Evolutionary conservation across 306 rosid species (phyloP), one percentile per base, ranked within the genome.

Genomic region (Hippophae rhamnoides): DNA sequence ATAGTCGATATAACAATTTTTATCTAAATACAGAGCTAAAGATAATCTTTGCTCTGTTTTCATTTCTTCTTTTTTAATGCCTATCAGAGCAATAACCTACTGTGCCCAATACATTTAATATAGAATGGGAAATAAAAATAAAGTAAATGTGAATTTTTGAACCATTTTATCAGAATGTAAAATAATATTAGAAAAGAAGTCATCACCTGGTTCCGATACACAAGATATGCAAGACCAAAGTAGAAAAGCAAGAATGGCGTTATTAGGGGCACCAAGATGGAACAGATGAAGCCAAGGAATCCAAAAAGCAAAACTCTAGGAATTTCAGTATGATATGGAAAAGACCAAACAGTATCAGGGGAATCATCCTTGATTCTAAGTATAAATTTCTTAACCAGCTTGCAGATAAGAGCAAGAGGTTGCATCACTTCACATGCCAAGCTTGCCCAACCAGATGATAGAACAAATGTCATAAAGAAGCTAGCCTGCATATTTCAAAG

Each of bases 391-490:
- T 65, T 76, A 62, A 84, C 42, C 25, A 70, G 6, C 62, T 88
- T 92, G 79, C 74, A 75, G 38, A 77, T 41, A 61, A 92, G 90
- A 68, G 95, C 72, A 71, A 57, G 82, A 27, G 79, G 26, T 74
- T 92, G 99, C 72, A 92, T 84, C 14, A 85, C 72, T 78, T 92
- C 99, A 77, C 68, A 72, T 13, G 90, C 82, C 86, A 92, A 66
- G 79, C 94, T 84, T 54, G 90, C 95, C 97, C 99, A 92, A 57
- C 97, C 99, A 60, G 96, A 92, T 68, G 99, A 78, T 74, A 92
- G 63, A 73, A 88, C 97, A 63, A 88, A 92, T 52, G 99, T 92
- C 75, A 78, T 74, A 79, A 92, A 92, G 82, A 73, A 88, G 49
- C 85, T 77, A 64, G 84, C 93, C 99, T 92, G 78, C 64, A 67